These are phyloP conservation scores for Bromus sterilis DNA, from an alignment of 176 grass and related monocot genomes.

Conservation along the genomic window DNA sequence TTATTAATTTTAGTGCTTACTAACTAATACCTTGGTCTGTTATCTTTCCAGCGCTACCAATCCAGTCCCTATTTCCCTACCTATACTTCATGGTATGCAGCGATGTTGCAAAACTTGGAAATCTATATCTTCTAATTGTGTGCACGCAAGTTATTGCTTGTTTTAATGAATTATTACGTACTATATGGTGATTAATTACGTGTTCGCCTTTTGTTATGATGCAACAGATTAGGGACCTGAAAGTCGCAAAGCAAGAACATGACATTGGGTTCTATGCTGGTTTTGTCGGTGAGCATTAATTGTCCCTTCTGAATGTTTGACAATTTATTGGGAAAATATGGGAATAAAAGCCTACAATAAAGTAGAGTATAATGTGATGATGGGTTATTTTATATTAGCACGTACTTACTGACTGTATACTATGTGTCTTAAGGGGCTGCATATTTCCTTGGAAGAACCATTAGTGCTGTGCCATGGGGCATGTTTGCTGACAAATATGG, in stretches of 20 bases:
- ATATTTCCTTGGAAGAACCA: conserved; percentile 61
- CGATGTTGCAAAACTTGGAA: background rate
- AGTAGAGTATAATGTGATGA: background rate
- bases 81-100: conserved; percentile 67
- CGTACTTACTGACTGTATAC: background rate
- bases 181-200: background rate
- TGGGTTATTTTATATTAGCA: background rate
- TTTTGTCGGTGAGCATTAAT: conserved; percentile 48
- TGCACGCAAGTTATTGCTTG: background rate
- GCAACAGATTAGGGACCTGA: conserved; percentile 56
- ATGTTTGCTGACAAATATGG: conserved; percentile 68
- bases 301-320: background rate
- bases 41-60: conserved; percentile 43
- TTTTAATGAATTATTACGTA: background rate
- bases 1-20: background rate
- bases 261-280: conserved; percentile 73
- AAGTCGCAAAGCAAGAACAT: conserved; percentile 52
- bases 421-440: conserved; percentile 37
- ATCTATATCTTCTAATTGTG: background rate
- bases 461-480: conserved; percentile 57
- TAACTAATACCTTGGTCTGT: background rate
- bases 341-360: background rate
- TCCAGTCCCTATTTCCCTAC: conserved; percentile 47
- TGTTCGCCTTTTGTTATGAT: background rate
- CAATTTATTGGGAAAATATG: background rate